A percentile compares a stretch with the other conserved stretches of the same genome.
These are phyloP conservation scores for Aspergillus nanangensis DNA, from an alignment of 495 filamentous ascomycete genomes.

Conservation along the genomic window DNA sequence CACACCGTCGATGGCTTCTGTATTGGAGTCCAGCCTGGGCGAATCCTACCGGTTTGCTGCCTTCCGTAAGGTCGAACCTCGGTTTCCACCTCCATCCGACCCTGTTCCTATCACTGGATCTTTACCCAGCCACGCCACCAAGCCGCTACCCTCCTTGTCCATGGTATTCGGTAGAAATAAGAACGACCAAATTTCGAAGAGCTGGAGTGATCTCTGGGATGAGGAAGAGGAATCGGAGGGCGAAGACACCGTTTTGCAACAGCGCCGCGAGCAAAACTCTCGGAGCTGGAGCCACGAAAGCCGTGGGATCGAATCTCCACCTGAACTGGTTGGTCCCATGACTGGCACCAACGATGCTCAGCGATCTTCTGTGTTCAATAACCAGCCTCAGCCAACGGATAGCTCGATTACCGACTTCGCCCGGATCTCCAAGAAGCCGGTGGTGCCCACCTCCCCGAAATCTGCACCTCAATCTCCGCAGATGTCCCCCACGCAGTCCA, in stretches of 20 bases:
- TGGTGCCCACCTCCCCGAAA: conserved; percentile 64
- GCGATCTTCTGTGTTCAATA: conserved; percentile 48
- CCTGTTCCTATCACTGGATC: conserved; percentile 68
- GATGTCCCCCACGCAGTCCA: conserved; percentile 47
- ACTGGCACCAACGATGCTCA: conserved; percentile 38
- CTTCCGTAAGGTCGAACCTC: conserved; percentile 34
- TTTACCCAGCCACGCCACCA: conserved; percentile 66
- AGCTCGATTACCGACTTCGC: conserved; percentile 15
- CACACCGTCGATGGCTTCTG: conserved; percentile 74
- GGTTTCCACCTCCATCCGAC: conserved; percentile 41
- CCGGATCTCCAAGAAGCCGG: conserved; percentile 36
- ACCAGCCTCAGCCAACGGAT: conserved; percentile 18
- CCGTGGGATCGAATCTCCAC: conserved; percentile 24
- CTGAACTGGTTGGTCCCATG: conserved; percentile 21
- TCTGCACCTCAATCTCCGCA: conserved; percentile 49
- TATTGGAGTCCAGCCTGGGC: conserved; percentile 70
- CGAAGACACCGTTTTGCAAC: conserved; percentile 49
- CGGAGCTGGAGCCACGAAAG: conserved; percentile 80
- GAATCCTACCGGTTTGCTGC: conserved; percentile 62
- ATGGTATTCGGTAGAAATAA: conserved; percentile 73
- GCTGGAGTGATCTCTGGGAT: conserved; percentile 96
- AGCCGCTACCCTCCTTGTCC: conserved; percentile 62
- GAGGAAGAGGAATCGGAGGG: conserved; percentile 79
- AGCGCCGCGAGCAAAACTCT: conserved; percentile 69
- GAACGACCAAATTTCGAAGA: conserved; percentile 75